Percentiles rank a stretch among this genome's conserved stretches.
Evolutionary conservation across 768 basidiomycete genomes (phyloP).

Genomic region (Kwoniella europaea): DNA sequence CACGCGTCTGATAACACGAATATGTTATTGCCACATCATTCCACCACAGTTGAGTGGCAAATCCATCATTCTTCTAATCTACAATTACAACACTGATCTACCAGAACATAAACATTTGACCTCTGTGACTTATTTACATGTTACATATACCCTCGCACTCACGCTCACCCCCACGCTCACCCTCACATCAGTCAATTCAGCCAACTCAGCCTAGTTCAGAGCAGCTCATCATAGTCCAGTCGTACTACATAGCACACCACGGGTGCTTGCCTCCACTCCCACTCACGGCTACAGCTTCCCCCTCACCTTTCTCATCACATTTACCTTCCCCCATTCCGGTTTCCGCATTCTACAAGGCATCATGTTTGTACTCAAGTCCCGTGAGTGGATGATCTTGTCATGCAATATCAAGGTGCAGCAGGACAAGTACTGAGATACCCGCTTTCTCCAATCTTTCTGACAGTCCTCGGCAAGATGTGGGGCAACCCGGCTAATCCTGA

Average conservation of each 20-base stretch:
- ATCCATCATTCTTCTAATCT: background rate
- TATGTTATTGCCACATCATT: background rate
- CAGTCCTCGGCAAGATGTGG: conserved; percentile 93
- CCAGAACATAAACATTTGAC: background rate
- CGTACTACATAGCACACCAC: background rate
- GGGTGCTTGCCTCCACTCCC: too few relatives aligned
- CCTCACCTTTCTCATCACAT: background rate
- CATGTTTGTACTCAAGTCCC: conserved; percentile 57
- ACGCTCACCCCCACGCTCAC: too few relatives aligned
- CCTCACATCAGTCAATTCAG: too few relatives aligned
- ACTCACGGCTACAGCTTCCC: too few relatives aligned
- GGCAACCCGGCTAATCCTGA: conserved; percentile 94
- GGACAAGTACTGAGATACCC: too few relatives aligned
- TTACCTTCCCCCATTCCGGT: background rate
- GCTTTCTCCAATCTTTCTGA: background rate
- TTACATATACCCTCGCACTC: too few relatives aligned
- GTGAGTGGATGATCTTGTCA: conserved; percentile 45
- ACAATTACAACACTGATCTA: background rate
- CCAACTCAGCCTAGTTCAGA: too few relatives aligned
- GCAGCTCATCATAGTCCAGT: background rate
- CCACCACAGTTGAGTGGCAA: background rate
- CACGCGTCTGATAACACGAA: background rate
- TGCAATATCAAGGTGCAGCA: background rate
- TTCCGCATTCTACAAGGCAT: background rate
- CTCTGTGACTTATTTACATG: too few relatives aligned